Percentiles rank a stretch among this genome's conserved stretches.
Evolutionary conservation across 2,329 filamentous ascomycete genomes (phyloP).

Genomic region (Aspergillus sp.): DNA sequence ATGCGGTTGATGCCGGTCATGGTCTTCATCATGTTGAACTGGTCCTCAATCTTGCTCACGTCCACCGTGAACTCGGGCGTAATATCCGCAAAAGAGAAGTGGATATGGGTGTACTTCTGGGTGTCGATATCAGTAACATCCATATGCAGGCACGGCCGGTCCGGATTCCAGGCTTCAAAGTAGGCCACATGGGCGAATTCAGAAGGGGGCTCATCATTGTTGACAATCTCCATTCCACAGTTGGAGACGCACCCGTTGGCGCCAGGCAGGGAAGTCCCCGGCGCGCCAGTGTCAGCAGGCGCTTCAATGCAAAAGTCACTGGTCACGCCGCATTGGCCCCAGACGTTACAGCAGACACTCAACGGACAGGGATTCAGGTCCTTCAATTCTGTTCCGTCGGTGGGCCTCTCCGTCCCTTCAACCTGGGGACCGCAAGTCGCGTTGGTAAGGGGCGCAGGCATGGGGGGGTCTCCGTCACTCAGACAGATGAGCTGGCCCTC

Average conservation of each 20-base stretch:
- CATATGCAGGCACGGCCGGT: slow-evolving; percentile 11
- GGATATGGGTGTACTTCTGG: slow-evolving; percentile 32
- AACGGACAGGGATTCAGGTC: slow-evolving; percentile 49
- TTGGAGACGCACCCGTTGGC: slow-evolving; percentile 44
- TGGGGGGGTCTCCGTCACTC: slow-evolving; percentile 39
- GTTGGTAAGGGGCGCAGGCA: slow-evolving; percentile 40
- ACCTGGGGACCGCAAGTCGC: slow-evolving; percentile 49
- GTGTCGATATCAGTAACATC: slow-evolving; percentile 31
- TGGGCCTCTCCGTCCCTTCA: slow-evolving; percentile 36
- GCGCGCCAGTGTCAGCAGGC: slow-evolving; percentile 27
- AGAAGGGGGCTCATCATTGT: slow-evolving; percentile 15
- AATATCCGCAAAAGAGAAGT: slow-evolving; percentile 37
- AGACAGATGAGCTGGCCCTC: slow-evolving; percentile 39
- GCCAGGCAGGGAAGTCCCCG: slow-evolving; percentile 37
- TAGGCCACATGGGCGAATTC: too few relatives aligned
- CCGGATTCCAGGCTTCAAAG: neutral
- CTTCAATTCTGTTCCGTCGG: slow-evolving; percentile 28
- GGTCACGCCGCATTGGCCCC: slow-evolving; percentile 49
- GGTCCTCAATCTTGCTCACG: neutral
- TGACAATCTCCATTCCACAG: slow-evolving; percentile 39
- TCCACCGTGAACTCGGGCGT: neutral
- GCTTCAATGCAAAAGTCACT: slow-evolving; percentile 43
- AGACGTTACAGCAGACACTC: slow-evolving; percentile 45
- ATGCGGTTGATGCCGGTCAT: slow-evolving; percentile 23
- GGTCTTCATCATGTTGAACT: neutral